Conservation (phyloP, 2,329 filamentous ascomycete genomes). For the Passalora sequoiae region DNA sequence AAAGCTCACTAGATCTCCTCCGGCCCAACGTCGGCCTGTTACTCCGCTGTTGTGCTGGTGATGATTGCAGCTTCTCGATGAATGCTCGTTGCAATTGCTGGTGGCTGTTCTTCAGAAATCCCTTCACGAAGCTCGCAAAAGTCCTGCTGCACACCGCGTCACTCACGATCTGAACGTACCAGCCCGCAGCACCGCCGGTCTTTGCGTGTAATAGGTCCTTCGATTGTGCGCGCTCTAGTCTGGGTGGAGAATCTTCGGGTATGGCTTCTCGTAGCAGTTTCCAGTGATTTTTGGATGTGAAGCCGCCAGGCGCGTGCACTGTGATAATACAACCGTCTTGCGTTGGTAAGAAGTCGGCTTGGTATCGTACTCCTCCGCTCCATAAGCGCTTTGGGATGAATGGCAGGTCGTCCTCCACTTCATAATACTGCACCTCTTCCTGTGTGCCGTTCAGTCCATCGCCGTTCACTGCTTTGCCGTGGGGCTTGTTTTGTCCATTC, state of each 20-base stretch:
- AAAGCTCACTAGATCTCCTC: conserved; percentile 15
- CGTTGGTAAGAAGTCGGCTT: conserved; percentile 27
- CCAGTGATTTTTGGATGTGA: conserved; percentile 33
- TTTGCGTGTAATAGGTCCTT: conserved; percentile 25
- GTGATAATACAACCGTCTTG: conserved; percentile 34
- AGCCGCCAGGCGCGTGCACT: conserved; percentile 33
- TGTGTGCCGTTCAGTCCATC: conserved; percentile 12
- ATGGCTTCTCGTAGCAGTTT: conserved; percentile 26
- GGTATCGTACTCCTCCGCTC: conserved; percentile 32
- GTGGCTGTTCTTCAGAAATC: conserved; percentile 32
- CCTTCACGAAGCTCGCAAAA: conserved; percentile 33
- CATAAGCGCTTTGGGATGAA: conserved; percentile 34
- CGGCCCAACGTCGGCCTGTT: conserved; percentile 22
- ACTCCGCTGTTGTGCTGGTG: conserved; percentile 9
- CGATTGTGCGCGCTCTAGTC: conserved; percentile 13
- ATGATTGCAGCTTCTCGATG: conserved; percentile 26
- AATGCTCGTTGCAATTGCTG: conserved; percentile 28
- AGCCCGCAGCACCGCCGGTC: conserved; percentile 19
- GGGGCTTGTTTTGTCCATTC: conserved; percentile 13
- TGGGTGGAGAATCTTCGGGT: conserved; percentile 15
- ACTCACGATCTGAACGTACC: conserved; percentile 32
- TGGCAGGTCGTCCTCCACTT: conserved; percentile 34
- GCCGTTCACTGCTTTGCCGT: conserved; percentile 12
- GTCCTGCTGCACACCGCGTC: conserved; percentile 31
- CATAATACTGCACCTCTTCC: conserved; percentile 24